Base-by-base conservation (phyloP, 225 moss, liverwort and hornwort species). In the Antitrichia curtipendula region DNA sequence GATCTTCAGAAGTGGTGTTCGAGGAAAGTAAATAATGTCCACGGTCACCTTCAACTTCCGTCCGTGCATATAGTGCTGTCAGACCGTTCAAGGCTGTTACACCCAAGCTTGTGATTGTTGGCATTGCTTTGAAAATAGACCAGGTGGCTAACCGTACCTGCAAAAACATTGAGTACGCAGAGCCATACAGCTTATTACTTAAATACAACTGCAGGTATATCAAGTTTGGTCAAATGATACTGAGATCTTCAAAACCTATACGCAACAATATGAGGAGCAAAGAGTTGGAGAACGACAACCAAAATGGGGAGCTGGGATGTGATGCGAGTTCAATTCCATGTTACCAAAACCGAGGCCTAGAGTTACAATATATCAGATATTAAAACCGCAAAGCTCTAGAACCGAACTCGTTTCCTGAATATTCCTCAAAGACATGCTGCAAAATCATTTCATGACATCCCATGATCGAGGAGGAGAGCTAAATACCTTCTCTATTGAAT, bases 111-210 rank as follows among this genome's bases (percentile, higher is more conserved):
- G 95, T 92, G 62, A 95, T 92, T 43, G 92, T 90, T 82, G 96
- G 95, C 91, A 95, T 93, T 43, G 96, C 94, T 79, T 92, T 95
- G 59, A 96, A 96, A 34, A 96, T 86, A 32, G 96, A 93, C 95
- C 95, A 96, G 56, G 93, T 79, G 41, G 94, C 95, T 71, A 89
- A 89, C 78, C 95, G 93, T 58, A 95, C 88, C 96, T 96, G 93
- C 82, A 76, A 56, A 62, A 64, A 72, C 69, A 81, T 74, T 52
- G 36, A 85, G 49, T 61, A 64, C 32, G 23, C 56, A 70, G 17
- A 54, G 54, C 47, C 81, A 75, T 75, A 56, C 43, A 66, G 31
- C 57, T 75, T 34, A 25, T 85, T 68, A 56, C 54, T 53, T 61
- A 43, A 69, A 36, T 75, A 60, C 47, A 85, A 28, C 57, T 87